These are phyloP conservation scores for Microbotryum lychnidis-dioicae DNA, from an alignment of 1,284 basidiomycete species.

Conservation along the genomic window DNA sequence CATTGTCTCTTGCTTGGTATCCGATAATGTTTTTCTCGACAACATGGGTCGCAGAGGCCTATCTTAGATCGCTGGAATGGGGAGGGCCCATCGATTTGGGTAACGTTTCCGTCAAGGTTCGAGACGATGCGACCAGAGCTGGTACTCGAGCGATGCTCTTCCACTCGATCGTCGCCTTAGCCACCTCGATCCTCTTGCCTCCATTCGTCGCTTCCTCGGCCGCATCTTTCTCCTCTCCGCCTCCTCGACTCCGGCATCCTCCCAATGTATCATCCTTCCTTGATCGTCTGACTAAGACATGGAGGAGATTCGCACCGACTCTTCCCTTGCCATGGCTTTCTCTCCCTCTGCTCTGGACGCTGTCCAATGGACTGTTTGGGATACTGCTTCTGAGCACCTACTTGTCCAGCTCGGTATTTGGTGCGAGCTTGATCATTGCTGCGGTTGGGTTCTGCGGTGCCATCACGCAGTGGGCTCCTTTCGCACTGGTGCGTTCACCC, in stretches of 20 bases:
- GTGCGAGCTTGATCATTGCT: conserved; percentile 45
- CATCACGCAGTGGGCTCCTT: conserved; percentile 35
- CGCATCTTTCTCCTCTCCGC: background rate
- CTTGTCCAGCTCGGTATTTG: conserved; percentile 40
- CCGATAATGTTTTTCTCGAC: conserved; percentile 69
- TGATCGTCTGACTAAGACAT: background rate
- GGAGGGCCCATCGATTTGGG: conserved; percentile 25
- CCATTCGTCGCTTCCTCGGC: conserved; percentile 49
- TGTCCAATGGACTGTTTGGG: conserved; percentile 69
- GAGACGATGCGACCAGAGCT: conserved; percentile 42
- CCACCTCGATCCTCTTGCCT: conserved; percentile 63
- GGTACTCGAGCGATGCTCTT: conserved; percentile 77
- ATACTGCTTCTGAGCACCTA: conserved; percentile 45
- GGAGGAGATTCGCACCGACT: conserved; percentile 6
- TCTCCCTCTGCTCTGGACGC: conserved; percentile 78
- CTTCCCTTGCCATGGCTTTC: conserved; percentile 38
- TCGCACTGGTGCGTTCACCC: conserved; percentile 19
- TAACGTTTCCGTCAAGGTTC: conserved; percentile 9
- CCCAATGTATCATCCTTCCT: conserved; percentile 24
- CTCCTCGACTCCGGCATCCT: conserved; percentile 39
- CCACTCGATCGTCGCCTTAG: conserved; percentile 61
- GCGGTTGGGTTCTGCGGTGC: conserved; percentile 48
- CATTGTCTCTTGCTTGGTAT: conserved; percentile 43
- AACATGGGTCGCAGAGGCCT: conserved; percentile 71
- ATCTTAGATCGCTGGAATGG: conserved; percentile 49